phyloP scores from a whole-genome alignment of 495 filamentous ascomycete species.

The Cercophora scortea region DNA sequence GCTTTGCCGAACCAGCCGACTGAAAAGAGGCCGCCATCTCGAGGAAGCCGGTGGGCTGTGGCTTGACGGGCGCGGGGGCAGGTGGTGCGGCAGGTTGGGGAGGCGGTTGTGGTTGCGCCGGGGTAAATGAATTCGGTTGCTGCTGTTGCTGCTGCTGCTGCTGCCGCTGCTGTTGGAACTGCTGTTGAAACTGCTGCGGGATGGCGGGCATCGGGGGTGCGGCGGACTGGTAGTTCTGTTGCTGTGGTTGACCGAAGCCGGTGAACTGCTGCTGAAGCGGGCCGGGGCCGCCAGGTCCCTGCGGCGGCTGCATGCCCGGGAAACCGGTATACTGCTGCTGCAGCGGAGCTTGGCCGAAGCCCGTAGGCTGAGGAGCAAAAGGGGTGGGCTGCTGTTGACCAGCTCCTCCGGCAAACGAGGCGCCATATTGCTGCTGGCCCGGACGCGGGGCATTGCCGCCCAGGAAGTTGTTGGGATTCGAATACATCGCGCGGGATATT shows the following conservation, averaged over 20 bases:
- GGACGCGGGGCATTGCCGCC: constrained; percentile 71
- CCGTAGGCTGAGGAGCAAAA: constrained; percentile 52
- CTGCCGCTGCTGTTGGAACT: constrained; percentile 36
- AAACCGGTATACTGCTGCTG: constrained; percentile 57
- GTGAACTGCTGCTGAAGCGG: constrained; percentile 53
- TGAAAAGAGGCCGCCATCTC: constrained; percentile 86
- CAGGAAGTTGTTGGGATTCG: constrained; percentile 76
- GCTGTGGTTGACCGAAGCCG: constrained; percentile 44
- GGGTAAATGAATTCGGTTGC: constrained; percentile 29
- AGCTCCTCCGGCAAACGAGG: constrained; percentile 40
- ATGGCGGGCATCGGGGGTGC: constrained; percentile 50
- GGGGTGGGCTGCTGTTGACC: constrained; percentile 49
- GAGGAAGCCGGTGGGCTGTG: constrained; percentile 64
- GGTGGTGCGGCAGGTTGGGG: constrained; percentile 23
- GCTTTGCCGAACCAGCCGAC: constrained; percentile 43
- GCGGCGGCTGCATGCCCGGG: constrained; percentile 42
- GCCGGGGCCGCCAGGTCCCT: constrained; percentile 25
- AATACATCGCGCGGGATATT: constrained; percentile 58
- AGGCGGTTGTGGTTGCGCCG: constrained; percentile 19
- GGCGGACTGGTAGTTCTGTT: constrained; percentile 39
- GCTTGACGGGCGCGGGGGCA: constrained; percentile 46
- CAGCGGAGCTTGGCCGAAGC: constrained; percentile 49
- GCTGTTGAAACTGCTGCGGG: constrained; percentile 44
- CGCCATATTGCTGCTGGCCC: constrained; percentile 55
- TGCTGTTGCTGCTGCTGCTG: constrained; percentile 37